Percentiles rank a stretch among this genome's conserved stretches.
phyloP scores from a whole-genome alignment of 2,329 filamentous ascomycete species.

The Pseudogymnoascus sp. region DNA sequence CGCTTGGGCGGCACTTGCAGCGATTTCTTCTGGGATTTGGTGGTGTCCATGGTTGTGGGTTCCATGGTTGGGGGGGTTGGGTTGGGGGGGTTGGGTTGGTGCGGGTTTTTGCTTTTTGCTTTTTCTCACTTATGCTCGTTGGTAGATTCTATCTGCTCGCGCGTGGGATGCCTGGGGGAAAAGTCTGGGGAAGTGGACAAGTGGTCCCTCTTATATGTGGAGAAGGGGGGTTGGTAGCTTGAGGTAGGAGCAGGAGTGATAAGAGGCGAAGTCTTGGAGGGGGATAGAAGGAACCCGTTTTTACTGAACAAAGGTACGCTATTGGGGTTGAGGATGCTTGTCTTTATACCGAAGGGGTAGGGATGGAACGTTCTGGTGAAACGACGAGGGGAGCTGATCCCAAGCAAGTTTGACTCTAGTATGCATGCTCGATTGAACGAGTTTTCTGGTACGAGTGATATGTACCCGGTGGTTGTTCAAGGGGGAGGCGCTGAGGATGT shows the following conservation, averaged over 20 bases:
- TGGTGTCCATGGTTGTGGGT: not conserved
- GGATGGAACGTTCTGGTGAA: constrained; percentile 1
- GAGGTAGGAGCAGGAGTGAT: not conserved
- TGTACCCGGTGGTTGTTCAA: not conserved
- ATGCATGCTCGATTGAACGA: not conserved
- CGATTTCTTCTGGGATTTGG: not conserved
- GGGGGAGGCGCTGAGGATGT: not conserved
- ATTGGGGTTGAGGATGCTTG: not conserved
- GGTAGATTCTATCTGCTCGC: not conserved
- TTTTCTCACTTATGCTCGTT: constrained; percentile 4
- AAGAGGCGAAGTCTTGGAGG: not conserved
- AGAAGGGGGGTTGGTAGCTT: not conserved
- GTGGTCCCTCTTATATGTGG: constrained; percentile 4
- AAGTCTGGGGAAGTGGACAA: constrained; percentile 4
- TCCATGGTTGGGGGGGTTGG: too few species aligned
- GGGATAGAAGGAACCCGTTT: not conserved
- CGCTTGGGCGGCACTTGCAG: not conserved
- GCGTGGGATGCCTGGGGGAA: not conserved
- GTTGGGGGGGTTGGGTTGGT: too few species aligned
- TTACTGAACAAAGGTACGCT: not conserved
- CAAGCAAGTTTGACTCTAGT: not conserved
- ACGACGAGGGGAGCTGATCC: not conserved
- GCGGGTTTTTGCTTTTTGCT: not conserved
- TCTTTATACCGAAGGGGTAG: not conserved
- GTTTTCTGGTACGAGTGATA: not conserved